These are phyloP conservation scores for Darksidea phi DNA, from an alignment of 495 filamentous ascomycete species.

Conservation along the genomic window DNA sequence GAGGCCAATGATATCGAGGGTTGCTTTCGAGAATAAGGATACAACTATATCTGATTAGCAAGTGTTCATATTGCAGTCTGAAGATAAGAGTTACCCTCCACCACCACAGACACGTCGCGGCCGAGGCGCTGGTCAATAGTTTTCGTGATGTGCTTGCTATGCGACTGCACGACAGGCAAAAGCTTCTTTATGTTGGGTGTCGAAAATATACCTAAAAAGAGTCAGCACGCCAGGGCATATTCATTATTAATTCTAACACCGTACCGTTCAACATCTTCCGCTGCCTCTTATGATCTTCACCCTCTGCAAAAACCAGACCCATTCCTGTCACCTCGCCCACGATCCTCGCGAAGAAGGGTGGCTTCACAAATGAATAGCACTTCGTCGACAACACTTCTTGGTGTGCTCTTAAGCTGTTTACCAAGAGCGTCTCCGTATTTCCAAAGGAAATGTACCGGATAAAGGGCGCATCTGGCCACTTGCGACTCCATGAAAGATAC, in stretches of 20 bases:
- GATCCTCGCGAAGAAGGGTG: conserved; percentile 51
- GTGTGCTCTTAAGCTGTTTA: conserved; percentile 60
- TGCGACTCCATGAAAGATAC: conserved; percentile 62
- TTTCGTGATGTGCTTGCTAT: neutral
- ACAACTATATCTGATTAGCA: neutral
- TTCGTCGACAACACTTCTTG: conserved; percentile 61
- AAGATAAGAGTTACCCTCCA: neutral
- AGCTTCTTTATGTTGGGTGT: conserved; percentile 18
- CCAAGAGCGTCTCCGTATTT: conserved; percentile 67
- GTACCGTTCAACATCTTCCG: conserved; percentile 16
- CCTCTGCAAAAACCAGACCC: conserved; percentile 77
- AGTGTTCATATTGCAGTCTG: neutral
- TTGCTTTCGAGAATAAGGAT: conserved; percentile 39
- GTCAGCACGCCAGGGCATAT: neutral
- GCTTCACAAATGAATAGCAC: conserved; percentile 78
- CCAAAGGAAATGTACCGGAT: conserved; percentile 68
- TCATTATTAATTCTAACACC: neutral
- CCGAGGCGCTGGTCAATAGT: conserved; percentile 1
- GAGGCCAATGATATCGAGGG: conserved; percentile 81
- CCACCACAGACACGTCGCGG: neutral
- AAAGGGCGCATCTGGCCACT: conserved; percentile 74
- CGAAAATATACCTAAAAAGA: conserved; percentile 3
- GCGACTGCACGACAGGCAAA: conserved; percentile 8
- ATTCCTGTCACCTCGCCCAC: conserved; percentile 67
- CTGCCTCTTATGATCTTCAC: conserved; percentile 68